A percentile compares a stretch with the other conserved stretches of the same genome.
Conservation (phyloP, 345 rosid genomes). For the Raphanus raphanistrum region DNA sequence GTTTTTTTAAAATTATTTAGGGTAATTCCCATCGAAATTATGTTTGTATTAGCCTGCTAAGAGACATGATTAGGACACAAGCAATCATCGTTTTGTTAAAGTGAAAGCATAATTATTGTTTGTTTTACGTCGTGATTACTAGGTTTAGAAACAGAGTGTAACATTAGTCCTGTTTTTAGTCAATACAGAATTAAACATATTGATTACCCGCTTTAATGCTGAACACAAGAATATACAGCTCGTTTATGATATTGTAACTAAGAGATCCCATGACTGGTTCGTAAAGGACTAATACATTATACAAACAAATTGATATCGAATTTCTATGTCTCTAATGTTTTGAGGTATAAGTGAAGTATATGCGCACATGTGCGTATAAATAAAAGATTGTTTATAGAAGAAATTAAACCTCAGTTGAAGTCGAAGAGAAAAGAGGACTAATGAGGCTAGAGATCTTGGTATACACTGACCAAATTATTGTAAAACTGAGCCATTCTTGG, state of each 20-base stretch:
- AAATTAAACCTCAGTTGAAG: background rate
- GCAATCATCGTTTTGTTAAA: background rate
- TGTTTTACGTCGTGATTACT: background rate
- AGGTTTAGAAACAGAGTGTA: background rate
- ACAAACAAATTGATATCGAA: background rate
- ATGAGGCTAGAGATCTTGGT: background rate
- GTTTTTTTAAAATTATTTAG: background rate
- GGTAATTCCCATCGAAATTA: background rate
- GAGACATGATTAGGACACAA: constrained; percentile 1
- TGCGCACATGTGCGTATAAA: background rate
- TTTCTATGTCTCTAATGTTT: background rate
- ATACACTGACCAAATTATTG: background rate
- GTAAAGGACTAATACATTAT: background rate
- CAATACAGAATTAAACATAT: background rate
- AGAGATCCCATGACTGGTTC: background rate
- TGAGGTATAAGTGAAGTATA: background rate
- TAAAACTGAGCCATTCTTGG: background rate
- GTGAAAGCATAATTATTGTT: background rate
- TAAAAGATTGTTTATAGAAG: background rate
- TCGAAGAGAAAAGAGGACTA: background rate
- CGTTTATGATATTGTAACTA: background rate
- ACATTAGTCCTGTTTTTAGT: background rate
- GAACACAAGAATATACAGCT: background rate
- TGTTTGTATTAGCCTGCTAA: background rate
- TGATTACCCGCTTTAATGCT: background rate